Evolutionary conservation across 2,329 filamentous ascomycete species (phyloP), one percentile per base, ranked within the genome.

Genomic region (Paracoccidioides lutzii): DNA sequence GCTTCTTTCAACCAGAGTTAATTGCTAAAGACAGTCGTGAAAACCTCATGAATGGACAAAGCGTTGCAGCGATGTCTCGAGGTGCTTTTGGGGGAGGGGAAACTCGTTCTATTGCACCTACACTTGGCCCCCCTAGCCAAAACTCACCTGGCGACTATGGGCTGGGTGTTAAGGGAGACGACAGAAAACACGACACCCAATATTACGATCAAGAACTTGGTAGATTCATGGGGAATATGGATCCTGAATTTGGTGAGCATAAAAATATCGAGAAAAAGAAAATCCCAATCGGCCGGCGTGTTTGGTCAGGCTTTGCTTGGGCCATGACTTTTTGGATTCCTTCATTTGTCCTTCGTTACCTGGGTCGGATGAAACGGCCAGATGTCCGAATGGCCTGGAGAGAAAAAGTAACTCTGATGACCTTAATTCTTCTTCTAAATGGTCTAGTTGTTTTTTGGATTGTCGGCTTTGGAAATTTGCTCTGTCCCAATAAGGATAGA

Each of bases 371-470:
- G 93, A 94, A 95, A 73, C 84, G 93, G 55, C 93, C 90, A 1
- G 93, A 98, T 72, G 89, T 98, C 7, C 87, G 93, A 32, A 87
- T 96, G 82, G 93, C 93, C 0, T 98, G 93, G 93, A 82, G 93
- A 71, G 93, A 98, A 67, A 98, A 98, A 72, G 53, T 98, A 9
- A 85, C 93, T 0, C 76, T 98, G 9, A 83, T 90, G 49, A 76
- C 87, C 57, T 64, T 95, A 53, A 97, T 98, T 62, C 68, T 87
- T 35, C 64, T 98, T 10, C 72, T 95, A 62, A 98, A 98, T 71
- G 89, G 68, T 42, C 66, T 81, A 33, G 81, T 98, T 59, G 78
- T 96, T 57, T 98, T 98, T 74, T 95, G 89, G 80, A 96, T 98
- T 63, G 80, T 96, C 60, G 81, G 74, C 42, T 93, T 98, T 63